Percentiles rank a stretch among this genome's conserved stretches.
Evolutionary conservation across 2,329 filamentous ascomycete genomes (phyloP).

Genomic region (Thelonectria rubi): DNA sequence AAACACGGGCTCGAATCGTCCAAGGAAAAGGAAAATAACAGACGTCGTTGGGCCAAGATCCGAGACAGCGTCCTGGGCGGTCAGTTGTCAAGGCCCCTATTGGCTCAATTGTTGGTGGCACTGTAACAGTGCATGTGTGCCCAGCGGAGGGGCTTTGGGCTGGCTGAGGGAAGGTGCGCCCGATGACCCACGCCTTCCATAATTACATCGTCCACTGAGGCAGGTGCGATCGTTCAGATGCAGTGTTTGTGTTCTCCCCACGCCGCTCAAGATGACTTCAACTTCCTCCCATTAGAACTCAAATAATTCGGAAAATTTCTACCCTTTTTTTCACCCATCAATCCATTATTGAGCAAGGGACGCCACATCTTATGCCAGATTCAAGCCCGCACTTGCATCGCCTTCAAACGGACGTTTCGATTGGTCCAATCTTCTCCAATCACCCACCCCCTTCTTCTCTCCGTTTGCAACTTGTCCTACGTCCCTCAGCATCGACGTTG

Average conservation of each 20-base stretch:
- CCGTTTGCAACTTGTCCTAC: slow-evolving; percentile 39
- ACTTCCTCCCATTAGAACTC: too few relatives aligned
- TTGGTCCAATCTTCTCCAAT: slow-evolving; percentile 3
- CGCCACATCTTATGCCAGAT: too few relatives aligned
- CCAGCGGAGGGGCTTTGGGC: not conserved
- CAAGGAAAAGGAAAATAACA: slow-evolving; percentile 13
- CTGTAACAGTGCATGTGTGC: slow-evolving; percentile 22
- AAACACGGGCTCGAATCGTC: slow-evolving; percentile 15
- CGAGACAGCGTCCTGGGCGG: slow-evolving; percentile 36
- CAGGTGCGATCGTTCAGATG: too few relatives aligned
- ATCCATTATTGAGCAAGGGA: too few relatives aligned
- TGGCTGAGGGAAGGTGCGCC: not conserved
- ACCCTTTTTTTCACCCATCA: too few relatives aligned
- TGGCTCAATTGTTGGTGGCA: slow-evolving; percentile 14
- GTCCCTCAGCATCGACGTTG: slow-evolving; percentile 39
- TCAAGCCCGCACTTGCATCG: not conserved
- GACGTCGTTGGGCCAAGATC: slow-evolving; percentile 35
- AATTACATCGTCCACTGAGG: not conserved
- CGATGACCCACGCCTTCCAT: not conserved
- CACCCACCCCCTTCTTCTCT: slow-evolving; percentile 17
- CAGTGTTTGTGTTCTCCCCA: too few relatives aligned
- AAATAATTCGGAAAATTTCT: too few relatives aligned
- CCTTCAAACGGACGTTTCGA: not conserved
- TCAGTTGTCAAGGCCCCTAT: slow-evolving; percentile 26
- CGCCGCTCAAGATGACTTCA: too few relatives aligned